A percentile compares a stretch with the other conserved stretches of the same genome.
phyloP scores from a whole-genome alignment of 768 basidiomycete genomes.

The Leccinellum albellum region DNA sequence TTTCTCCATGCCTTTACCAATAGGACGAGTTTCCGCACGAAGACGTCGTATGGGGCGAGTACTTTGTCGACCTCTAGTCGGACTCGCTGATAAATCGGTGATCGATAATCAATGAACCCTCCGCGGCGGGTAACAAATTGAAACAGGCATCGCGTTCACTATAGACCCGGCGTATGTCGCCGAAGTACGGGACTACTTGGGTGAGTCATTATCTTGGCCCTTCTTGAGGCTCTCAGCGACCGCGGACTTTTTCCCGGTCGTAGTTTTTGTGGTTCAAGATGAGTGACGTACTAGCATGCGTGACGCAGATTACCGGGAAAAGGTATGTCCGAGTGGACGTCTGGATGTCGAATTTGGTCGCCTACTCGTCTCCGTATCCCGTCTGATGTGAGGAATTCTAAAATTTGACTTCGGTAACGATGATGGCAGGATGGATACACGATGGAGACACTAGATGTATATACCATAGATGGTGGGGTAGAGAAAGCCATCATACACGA shows the following conservation, averaged over 20 bases:
- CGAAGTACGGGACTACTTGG: slow-evolving; percentile 82
- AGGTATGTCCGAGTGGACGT: slow-evolving; percentile 40
- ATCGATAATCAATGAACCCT: neutral
- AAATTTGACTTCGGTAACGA: neutral
- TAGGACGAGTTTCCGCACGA: slow-evolving; percentile 33
- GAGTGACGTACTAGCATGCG: neutral
- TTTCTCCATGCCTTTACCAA: neutral
- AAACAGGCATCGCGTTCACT: slow-evolving; percentile 77
- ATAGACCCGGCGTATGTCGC: slow-evolving; percentile 74
- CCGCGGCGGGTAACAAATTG: neutral
- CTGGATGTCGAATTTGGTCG: neutral
- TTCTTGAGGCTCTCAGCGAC: neutral
- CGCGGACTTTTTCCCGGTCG: neutral
- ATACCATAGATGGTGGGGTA: slow-evolving; percentile 47
- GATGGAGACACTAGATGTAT: slow-evolving; percentile 71
- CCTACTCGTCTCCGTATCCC: neutral
- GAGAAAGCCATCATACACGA: slow-evolving; percentile 56
- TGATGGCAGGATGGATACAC: slow-evolving; percentile 81
- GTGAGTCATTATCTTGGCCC: slow-evolving; percentile 36
- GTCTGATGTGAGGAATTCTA: neutral
- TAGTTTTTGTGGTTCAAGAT: neutral
- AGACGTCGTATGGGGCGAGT: slow-evolving; percentile 61
- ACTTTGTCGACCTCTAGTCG: neutral
- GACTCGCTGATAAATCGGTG: neutral
- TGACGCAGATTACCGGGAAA: slow-evolving; percentile 73